Evolutionary conservation across 2,329 filamentous ascomycete species (phyloP), one percentile per base, ranked within the genome.

Genomic region (Aspergillus sclerotialis): DNA sequence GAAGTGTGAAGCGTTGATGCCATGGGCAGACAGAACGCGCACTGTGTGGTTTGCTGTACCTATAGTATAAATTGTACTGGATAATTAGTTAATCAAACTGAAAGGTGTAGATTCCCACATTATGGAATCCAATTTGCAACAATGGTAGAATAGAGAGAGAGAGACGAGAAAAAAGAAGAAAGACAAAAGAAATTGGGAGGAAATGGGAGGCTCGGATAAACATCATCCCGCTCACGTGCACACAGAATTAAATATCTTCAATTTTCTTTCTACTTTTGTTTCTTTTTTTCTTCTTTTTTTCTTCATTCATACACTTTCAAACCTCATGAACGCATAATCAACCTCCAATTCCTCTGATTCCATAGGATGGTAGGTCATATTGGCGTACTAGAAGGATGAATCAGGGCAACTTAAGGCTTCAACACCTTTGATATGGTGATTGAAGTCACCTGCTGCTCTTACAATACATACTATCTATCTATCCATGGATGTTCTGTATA

Each of bases 331-430:
- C 63, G 63, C 63, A 65, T 66, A 67, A 66, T 67, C 63, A 67
- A 66, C 63, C 63, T 64, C 61, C 63, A 65, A 52, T 57, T 52
- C 55, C 55, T 57, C 38, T 33, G 35, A 36, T 35, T 38, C 49
- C 46, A 64, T 61, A 61, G 61, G 57, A 59, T 66, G 61, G 62
- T 49, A 56, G 63, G 63, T 67, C 63, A 67, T 66, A 67, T 66
- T 67, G 61, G 63, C 63, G 63, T 60, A 64, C 63, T 50, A 65
- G 62, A 67, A 44, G 49, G 63, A 37, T 33, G 34, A n/a, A n/a
- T 35, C 35, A 39, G 49, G 51, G 43, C 48, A 49, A 33, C 39
- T 50, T 48, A 59, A 46, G 52, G 43, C 55, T 60, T 39, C 47
- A 48, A 50, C 40, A 55, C 52, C 48, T 37, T 39, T 25, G 36